Base-by-base conservation (phyloP, 2,329 filamentous ascomycete species). In the Thelonectria olida region DNA sequence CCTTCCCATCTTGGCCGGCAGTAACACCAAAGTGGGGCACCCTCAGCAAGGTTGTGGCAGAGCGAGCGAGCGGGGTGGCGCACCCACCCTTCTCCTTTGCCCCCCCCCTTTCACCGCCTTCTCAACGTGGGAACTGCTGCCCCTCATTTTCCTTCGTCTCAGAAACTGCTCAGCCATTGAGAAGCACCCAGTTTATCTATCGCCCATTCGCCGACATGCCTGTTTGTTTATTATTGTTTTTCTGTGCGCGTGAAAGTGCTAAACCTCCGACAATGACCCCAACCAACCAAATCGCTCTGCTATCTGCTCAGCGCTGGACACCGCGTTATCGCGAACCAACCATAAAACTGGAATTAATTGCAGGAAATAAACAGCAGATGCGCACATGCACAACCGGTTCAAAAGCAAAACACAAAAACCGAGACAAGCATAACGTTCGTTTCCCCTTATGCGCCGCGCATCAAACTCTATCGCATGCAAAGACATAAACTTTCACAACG, bases 51-150 rank as follows among this genome's bases (percentile, higher is more conserved):
- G 54, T 31, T 39, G 34, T 19, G 28, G 25, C 34, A 58, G 20
- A 19, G 39, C 28, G 49, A 54, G 49, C 56, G 34, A 39, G 57
- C 51, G 57, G 57, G 57, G 57, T 60, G 57, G 57, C 57, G 57
- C 36, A 54, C 36, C 15, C 23, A 31, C 20, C 56, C 49, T 31
- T 6, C 7, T 31, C 10, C 10, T 3, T 12, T 13, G 9, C 28
- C 28, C 28, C 28, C 10, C 10, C 10, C 28, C 5, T 12, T 12
- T 7, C 57, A 54, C 51, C 51, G 51, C 57, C 57, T 54, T 50
- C 51, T 54, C 44, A n/a, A 58, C 49, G 56, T 54, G 56, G 56
- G 20, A 10, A 42, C 34, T 51, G n/a, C 28, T 31, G 28, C 44
- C 42, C 25, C 50, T 31, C 25, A 36, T 31, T 23, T 25, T 19